A percentile compares a stretch with the other conserved stretches of the same genome.
phyloP scores from a whole-genome alignment of 2,329 filamentous ascomycete species.

The Calonectria fujianensis region DNA sequence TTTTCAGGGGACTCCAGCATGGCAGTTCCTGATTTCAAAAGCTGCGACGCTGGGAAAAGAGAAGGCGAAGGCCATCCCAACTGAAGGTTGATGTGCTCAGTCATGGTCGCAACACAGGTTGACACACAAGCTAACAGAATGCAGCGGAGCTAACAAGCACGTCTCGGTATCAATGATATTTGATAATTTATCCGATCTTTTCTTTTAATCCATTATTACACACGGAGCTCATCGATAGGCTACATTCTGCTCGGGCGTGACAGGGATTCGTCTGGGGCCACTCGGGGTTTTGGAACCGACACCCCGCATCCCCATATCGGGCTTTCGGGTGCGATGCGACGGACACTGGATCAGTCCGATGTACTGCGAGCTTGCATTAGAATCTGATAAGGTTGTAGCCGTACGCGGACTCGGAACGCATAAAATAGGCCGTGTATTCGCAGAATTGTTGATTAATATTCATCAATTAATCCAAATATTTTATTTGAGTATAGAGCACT shows the following conservation, averaged over 20 bases:
- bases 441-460: not conserved
- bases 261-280: not conserved
- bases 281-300: not conserved
- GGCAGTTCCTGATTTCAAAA: not conserved
- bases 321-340: not conserved
- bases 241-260: not conserved
- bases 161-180: not conserved
- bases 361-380: not conserved
- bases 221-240: not conserved
- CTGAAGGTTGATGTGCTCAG: slow-evolving; percentile 30
- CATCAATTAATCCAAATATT: not conserved
- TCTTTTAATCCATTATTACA: not conserved
- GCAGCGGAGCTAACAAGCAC: not conserved
- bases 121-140: not conserved
- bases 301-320: not conserved
- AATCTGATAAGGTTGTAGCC: not conserved
- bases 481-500: not conserved
- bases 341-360: slow-evolving; percentile 4
- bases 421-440: slow-evolving; percentile 9
- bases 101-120: not conserved
- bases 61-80: slow-evolving; percentile 31
- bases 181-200: not conserved
- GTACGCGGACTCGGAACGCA: not conserved
- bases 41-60: not conserved
- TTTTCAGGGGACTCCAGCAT: slow-evolving; percentile 19